Conservation (phyloP, 345 rosid species). For the Salix arbutifolia region DNA sequence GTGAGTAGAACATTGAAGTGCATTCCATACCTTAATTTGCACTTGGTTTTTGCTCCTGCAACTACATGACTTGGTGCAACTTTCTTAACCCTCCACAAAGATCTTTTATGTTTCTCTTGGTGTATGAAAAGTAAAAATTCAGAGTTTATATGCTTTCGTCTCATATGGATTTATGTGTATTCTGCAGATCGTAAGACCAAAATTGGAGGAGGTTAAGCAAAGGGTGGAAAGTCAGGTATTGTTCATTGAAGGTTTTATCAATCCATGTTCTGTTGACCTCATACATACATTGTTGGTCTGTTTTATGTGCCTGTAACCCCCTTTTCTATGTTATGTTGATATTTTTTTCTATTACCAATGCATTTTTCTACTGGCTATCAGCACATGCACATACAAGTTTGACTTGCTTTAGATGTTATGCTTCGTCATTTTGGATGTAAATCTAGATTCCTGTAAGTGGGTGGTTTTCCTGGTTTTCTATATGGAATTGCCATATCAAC, state of each 20-base stretch:
- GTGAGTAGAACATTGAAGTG: not conserved
- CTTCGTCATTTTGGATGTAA: not conserved
- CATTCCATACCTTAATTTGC: not conserved
- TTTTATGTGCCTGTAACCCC: not conserved
- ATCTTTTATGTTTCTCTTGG: not conserved
- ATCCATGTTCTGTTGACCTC: not conserved
- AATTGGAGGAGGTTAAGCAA: slow-evolving; percentile 54
- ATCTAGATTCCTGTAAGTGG: not conserved
- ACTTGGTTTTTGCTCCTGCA: not conserved
- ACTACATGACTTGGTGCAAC: not conserved
- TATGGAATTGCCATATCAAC: not conserved
- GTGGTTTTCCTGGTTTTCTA: not conserved
- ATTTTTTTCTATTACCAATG: not conserved
- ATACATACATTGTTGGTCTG: not conserved
- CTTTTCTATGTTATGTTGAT: not conserved
- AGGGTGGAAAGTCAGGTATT: slow-evolving; percentile 54
- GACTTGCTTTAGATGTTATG: not conserved
- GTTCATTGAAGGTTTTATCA: not conserved
- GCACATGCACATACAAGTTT: not conserved
- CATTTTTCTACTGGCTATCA: not conserved
- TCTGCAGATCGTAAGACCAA: slow-evolving; percentile 69
- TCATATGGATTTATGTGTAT: slow-evolving; percentile 14
- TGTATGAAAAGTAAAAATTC: not conserved
- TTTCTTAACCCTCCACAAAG: not conserved
- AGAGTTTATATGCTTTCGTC: not conserved